Base-by-base conservation (phyloP, 2,329 filamentous ascomycete species). In the Microascus cirrosus region DNA sequence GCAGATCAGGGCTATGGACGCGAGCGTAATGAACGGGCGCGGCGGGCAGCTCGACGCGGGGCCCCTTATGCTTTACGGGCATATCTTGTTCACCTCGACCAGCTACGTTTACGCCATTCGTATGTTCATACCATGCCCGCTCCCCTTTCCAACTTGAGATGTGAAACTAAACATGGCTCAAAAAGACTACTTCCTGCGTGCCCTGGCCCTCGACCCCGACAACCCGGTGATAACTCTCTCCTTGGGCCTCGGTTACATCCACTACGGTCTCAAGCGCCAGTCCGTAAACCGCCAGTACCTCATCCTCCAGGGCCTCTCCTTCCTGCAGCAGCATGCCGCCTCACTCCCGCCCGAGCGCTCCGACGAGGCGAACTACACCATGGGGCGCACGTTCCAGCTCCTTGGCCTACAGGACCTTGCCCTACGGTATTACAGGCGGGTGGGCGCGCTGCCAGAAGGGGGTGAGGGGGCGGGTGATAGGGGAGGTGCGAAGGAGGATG, bases 1-100 rank as follows among this genome's bases (percentile, higher is more conserved):
- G 4, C 90, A 95, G 71, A 89, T 99, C 71, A 95, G 95, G 70
- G 84, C 85, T 3, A 89, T 95, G 75, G 94, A 99, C 86, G 52
- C 75, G 72, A 75, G 80, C 15, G 73, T 62, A 64, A 69, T 53
- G 62, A 74, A 10, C 39, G 52, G 24, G 51, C 18, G 10, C 10
- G 57, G 60, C 15, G 51, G 51, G 22, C 74, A 80, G 15, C 77
- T 95, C 61, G 92, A 97, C 68, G 82, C 91, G 8, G 87, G 86
- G 28, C 77, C 97, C 11, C 79, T 99, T 13, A 87, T 92, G 69
- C 80, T 96, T 1, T 97, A 96, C 67, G 94, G 89, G 0, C 89
- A 97, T 67, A 90, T 96, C 60, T 78, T 96, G 5, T 91, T 90
- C 65, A 86, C 86, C 0, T 90, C 90, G 2, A 89, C 86, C 55